A percentile compares a stretch with the other conserved stretches of the same genome.
phyloP scores from a whole-genome alignment of 352 stramenopile genomes.

The Globisporangium camurandrum region DNA sequence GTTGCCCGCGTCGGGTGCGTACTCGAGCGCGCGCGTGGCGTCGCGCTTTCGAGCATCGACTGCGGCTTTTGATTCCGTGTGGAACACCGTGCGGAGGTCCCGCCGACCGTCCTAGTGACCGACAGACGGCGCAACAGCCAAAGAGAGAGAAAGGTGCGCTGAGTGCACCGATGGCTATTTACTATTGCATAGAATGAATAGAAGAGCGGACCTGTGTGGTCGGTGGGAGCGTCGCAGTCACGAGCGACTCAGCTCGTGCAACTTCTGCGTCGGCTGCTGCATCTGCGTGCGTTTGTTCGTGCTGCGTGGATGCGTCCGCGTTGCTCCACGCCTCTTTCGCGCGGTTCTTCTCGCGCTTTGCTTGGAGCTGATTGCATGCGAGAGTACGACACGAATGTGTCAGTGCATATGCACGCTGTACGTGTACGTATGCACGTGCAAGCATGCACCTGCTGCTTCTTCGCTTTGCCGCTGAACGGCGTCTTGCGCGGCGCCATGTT shows the following conservation, averaged over 20 bases:
- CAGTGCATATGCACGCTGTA: background rate
- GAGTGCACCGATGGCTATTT: background rate
- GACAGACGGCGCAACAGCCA: no score
- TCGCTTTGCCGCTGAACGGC: constrained; percentile 83
- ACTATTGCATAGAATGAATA: no score
- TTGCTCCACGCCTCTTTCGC: constrained; percentile 18
- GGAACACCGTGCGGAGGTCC: constrained; percentile 68
- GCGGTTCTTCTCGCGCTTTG: constrained; percentile 67
- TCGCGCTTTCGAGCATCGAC: constrained; percentile 66
- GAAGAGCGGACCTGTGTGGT: background rate
- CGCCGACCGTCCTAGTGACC: constrained; percentile 30
- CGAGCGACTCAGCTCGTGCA: background rate
- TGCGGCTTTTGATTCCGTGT: constrained; percentile 38
- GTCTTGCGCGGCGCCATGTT: constrained; percentile 52
- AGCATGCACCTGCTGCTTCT: constrained; percentile 70
- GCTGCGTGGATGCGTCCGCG: constrained; percentile 9
- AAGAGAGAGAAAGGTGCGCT: no score
- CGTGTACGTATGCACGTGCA: no score
- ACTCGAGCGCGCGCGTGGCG: constrained; percentile 48
- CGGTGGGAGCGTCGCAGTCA: background rate
- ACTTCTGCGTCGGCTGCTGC: background rate
- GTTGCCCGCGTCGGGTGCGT: constrained; percentile 47
- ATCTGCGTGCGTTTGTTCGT: background rate
- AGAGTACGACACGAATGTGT: background rate
- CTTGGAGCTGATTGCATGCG: constrained; percentile 36